phyloP scores from a whole-genome alignment of 441 rosid species.

The Sinapis alba region DNA sequence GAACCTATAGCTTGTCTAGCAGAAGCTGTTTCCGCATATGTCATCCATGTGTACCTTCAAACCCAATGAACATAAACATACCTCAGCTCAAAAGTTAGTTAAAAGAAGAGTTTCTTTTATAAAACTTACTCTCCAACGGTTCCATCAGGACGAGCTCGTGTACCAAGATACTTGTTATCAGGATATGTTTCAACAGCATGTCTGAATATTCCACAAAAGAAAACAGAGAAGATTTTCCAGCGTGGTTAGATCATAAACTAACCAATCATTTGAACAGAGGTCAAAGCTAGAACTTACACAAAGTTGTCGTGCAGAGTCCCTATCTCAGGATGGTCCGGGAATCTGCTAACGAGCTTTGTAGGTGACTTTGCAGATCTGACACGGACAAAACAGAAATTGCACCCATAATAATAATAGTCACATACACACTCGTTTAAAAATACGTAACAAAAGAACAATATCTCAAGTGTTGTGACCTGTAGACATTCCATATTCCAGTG shows the following conservation, averaged over 20 bases:
- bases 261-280: not conserved
- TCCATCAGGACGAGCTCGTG: constrained; percentile 63
- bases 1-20: constrained; percentile 72
- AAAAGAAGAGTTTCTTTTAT: not conserved
- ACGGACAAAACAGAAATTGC: not conserved
- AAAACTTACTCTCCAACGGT: constrained; percentile 70
- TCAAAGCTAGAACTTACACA: constrained; percentile 48
- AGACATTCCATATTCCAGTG: constrained; percentile 78
- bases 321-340: constrained; percentile 65
- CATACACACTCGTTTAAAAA: not conserved
- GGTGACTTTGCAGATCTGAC: constrained; percentile 64
- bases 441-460: not conserved
- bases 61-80: not conserved
- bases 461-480: constrained; percentile 44
- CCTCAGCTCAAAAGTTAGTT: not conserved
- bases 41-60: constrained; percentile 74
- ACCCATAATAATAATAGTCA: not conserved
- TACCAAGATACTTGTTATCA: constrained; percentile 66
- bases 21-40: constrained; percentile 64
- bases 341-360: constrained; percentile 51
- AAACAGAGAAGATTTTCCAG: not conserved
- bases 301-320: constrained; percentile 73
- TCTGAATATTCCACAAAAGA: constrained; percentile 38
- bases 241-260: constrained; percentile 3
- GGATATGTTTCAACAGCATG: constrained; percentile 60